Percentiles rank a stretch among this genome's conserved stretches.
Conservation (phyloP, 768 basidiomycete genomes). For the Phlebiopsis gigantea region DNA sequence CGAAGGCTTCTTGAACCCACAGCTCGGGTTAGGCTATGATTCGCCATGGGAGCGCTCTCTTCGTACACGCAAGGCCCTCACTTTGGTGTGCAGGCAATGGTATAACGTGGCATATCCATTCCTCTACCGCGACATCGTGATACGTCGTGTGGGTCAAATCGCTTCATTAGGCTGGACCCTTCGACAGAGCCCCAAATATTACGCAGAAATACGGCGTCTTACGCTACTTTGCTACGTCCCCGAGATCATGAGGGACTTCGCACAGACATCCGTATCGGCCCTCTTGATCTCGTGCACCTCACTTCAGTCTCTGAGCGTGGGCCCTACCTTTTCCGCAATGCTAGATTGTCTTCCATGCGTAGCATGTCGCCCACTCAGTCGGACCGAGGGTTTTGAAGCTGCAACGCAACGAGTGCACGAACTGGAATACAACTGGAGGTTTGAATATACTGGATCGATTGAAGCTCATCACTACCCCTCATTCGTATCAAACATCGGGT, state of each 20-base stretch:
- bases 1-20: background rate
- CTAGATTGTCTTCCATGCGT: background rate
- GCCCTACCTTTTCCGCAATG: background rate
- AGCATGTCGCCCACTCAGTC: background rate
- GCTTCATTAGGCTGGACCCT: background rate
- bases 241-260: background rate
- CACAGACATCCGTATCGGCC: background rate
- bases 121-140: conserved; percentile 4
- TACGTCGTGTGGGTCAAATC: conserved; percentile 2
- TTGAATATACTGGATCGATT: too few species aligned
- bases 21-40: background rate
- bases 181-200: background rate
- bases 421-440: background rate
- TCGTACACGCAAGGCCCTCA: background rate
- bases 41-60: conserved; percentile 1
- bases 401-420: background rate
- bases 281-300: background rate
- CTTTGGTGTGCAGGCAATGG: conserved; percentile 3
- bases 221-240: background rate
- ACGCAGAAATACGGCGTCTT: background rate
- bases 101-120: background rate
- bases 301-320: background rate
- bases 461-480: background rate
- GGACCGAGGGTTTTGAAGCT: background rate
- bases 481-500: background rate